phyloP scores from a whole-genome alignment of 768 basidiomycete genomes.

The Sporobolomyces roseus region DNA sequence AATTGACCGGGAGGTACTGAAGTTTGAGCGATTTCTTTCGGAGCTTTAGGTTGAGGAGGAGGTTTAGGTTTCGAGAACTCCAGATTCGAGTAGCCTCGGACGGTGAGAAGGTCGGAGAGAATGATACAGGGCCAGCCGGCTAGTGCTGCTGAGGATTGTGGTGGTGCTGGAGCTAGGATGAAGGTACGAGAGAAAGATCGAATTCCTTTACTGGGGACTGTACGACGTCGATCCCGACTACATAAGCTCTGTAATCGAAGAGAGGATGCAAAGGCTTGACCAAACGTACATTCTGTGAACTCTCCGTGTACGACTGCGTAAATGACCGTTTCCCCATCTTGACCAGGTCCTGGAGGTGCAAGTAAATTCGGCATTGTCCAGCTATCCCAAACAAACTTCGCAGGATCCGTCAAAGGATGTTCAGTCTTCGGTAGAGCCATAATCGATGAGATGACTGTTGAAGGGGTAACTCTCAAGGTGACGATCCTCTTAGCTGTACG shows the following conservation, averaged over 20 bases:
- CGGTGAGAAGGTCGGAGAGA: slow-evolving; percentile 77
- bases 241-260: slow-evolving; percentile 5
- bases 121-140: slow-evolving; percentile 87
- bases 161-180: slow-evolving; percentile 71
- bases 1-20: background rate
- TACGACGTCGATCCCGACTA: background rate
- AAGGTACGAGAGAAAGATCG: slow-evolving; percentile 93
- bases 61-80: slow-evolving; percentile 65
- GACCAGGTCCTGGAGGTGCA: slow-evolving; percentile 52
- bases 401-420: slow-evolving; percentile 74
- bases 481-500: slow-evolving; percentile 44
- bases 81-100: slow-evolving; percentile 77
- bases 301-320: slow-evolving; percentile 80
- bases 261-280: background rate
- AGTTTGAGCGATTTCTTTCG: slow-evolving; percentile 38
- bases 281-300: slow-evolving; percentile 74
- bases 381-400: slow-evolving; percentile 81
- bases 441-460: slow-evolving; percentile 62
- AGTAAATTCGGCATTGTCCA: slow-evolving; percentile 55
- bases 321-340: slow-evolving; percentile 52
- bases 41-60: slow-evolving; percentile 43
- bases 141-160: slow-evolving; percentile 71
- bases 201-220: slow-evolving; percentile 69
- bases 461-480: slow-evolving; percentile 68
- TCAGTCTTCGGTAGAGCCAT: slow-evolving; percentile 66